Evolutionary conservation across 2,329 filamentous ascomycete species (phyloP).

Genomic region (Phaeosphaeria sp.): DNA sequence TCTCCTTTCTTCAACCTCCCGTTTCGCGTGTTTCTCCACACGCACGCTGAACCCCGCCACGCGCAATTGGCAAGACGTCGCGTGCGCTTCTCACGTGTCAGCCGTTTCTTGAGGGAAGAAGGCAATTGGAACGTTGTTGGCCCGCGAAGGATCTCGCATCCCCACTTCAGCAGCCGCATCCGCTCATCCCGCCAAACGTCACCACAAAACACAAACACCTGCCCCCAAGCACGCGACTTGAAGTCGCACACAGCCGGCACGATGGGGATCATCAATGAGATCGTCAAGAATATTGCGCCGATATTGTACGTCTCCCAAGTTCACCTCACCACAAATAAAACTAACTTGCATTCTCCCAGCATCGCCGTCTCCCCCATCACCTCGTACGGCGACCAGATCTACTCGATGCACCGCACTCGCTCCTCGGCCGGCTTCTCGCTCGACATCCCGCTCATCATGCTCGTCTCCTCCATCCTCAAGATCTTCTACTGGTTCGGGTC

Average conservation of each 20-base stretch:
- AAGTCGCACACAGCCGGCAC: not conserved
- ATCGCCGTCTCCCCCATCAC: slow-evolving; percentile 68
- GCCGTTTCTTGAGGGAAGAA: too few species aligned
- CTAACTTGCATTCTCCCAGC: slow-evolving; percentile 42
- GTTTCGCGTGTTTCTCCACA: not conserved
- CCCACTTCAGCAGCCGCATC: slow-evolving; percentile 2
- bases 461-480: slow-evolving; percentile 68
- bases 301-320: slow-evolving; percentile 42
- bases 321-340: not conserved
- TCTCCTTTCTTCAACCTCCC: not conserved
- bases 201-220: not conserved
- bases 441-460: slow-evolving; percentile 72
- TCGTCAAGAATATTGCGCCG: slow-evolving; percentile 46
- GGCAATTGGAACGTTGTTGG: too few species aligned
- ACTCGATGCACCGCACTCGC: slow-evolving; percentile 66
- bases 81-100: not conserved
- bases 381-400: slow-evolving; percentile 71
- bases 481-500: slow-evolving; percentile 71
- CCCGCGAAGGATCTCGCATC: not conserved
- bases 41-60: not conserved
- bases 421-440: slow-evolving; percentile 69
- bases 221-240: not conserved
- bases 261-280: slow-evolving; percentile 47
- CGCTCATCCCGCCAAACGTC: not conserved
- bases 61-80: slow-evolving; percentile 1